Base-by-base conservation (phyloP, 768 basidiomycete species). In the Kwoniella pini region DNA sequence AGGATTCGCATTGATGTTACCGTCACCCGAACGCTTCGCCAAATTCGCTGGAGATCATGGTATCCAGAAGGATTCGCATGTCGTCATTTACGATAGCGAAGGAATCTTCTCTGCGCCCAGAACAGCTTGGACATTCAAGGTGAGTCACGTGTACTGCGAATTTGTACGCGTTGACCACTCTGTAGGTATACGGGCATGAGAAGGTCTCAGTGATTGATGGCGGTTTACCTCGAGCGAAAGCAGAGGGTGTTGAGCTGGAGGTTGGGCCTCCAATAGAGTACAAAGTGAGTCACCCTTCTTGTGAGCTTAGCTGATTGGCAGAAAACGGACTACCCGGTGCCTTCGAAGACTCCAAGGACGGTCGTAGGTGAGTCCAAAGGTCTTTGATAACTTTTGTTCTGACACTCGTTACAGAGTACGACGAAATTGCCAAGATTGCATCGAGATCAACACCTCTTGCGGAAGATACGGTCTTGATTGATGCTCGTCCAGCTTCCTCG, bases 61-160 rank as follows among this genome's bases (percentile, higher is more conserved):
- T 2, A 88, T 98, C 64, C 79, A 79, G n/a, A 83, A 85, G 10
- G 80, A 83, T 11, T 85, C 88, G 3, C 89, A 91, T 76, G 92
- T 98, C 24, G 84, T 97, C 39, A 76, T 97, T 62, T 99, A 98
- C 76, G 96, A 99, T 76, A 82, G 87, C 1, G 84, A 87, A 57
- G 95, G 96, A 12, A 81, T 97, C n/a, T 97, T 98, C 81, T 91
- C 90, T 2, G 85, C 92, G 17, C 94, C 96, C 54, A 85, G 96
- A 57, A 90, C 91, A 1, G 83, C 93, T 38, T 98, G 89, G 82
- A 98, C 91, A 82, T 96, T 98, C 84, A 85, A 88, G 49, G 79
- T 53, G 19, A 63, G 65, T 63, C 27, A n/a, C n/a, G n/a, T n/a
- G n/a, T 36, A 15, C 19, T 4, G 19, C 13, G 0, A 28, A 13